Conservation (phyloP, 1,284 basidiomycete species). For the Stygiomarasmius scandens region DNA sequence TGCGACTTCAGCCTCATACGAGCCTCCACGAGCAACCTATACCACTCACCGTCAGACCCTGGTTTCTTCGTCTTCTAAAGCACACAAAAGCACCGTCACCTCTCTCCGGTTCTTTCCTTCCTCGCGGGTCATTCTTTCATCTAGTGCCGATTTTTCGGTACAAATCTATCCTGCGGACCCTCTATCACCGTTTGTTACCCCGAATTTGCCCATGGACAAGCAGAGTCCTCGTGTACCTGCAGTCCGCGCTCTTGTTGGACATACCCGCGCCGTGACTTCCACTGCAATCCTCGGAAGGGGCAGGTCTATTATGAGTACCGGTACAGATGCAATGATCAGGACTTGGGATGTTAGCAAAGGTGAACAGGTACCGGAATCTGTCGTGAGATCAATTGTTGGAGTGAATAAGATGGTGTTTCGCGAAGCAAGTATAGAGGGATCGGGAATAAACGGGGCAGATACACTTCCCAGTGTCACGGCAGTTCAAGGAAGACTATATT, state of each 20-base stretch:
- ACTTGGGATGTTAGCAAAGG: conserved; percentile 76
- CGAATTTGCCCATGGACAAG: conserved; percentile 20
- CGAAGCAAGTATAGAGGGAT: conserved; percentile 13
- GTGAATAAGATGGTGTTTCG: conserved; percentile 47
- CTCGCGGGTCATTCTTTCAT: conserved; percentile 62
- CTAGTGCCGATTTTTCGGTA: conserved; percentile 64
- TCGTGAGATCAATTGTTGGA: conserved; percentile 29
- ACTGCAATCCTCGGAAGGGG: conserved; percentile 67
- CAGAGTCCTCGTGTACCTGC: conserved; percentile 35
- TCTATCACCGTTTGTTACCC: conserved; percentile 28
- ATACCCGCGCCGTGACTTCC: conserved; percentile 64
- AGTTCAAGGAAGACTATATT: conserved; percentile 48
- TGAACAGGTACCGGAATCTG: conserved; percentile 44
- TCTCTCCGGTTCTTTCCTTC: conserved; percentile 66
- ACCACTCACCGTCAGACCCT: conserved; percentile 2
- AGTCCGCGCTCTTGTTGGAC: conserved; percentile 67
- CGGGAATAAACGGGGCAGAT: conserved; percentile 21
- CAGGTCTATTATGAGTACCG: conserved; percentile 61
- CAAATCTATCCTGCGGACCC: conserved; percentile 62
- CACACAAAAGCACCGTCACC: conserved; percentile 60
- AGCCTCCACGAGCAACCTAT: conserved; percentile 25
- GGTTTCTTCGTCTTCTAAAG: conserved; percentile 31
- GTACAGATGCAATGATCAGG: conserved; percentile 70
- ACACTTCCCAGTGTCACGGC: not conserved
- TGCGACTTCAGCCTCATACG: conserved; percentile 16